phyloP scores from a whole-genome alignment of 352 stramenopile genomes.

The Phytophthora palmivora region DNA sequence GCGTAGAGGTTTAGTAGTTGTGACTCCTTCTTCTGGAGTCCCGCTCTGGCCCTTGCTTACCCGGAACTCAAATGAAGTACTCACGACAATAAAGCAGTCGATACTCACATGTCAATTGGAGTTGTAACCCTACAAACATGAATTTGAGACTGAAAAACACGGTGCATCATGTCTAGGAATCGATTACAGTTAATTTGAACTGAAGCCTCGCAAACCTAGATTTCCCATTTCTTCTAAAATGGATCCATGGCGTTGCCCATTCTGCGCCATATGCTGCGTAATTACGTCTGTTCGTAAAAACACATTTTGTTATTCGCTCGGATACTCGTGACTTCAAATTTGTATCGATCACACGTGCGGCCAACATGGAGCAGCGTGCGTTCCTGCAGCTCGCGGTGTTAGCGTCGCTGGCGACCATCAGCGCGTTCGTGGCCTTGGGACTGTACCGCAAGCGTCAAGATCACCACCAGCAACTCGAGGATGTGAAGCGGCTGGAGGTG shows the following conservation, averaged over 20 bases:
- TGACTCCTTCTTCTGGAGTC: no score
- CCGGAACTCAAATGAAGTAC: no score
- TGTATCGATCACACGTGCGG: conserved; percentile 14
- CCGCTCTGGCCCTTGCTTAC: no score
- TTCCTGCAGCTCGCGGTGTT: conserved; percentile 75
- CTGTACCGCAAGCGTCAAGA: conserved; percentile 55
- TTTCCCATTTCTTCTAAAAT: background rate
- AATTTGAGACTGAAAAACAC: no score
- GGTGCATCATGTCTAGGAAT: background rate
- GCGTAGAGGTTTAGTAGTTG: no score
- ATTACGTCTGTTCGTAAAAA: conserved; percentile 13
- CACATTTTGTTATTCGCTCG: background rate
- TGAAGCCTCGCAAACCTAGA: no score
- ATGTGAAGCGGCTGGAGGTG: conserved; percentile 42
- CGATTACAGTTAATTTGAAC: background rate
- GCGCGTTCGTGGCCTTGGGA: conserved; percentile 57
- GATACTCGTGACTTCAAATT: conserved; percentile 9
- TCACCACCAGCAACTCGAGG: conserved; percentile 32
- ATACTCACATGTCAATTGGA: no score
- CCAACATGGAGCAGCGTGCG: conserved; percentile 54
- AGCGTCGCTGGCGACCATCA: conserved; percentile 78
- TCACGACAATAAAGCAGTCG: no score
- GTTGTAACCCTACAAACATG: no score
- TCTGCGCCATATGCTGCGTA: conserved; percentile 9
- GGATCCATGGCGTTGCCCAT: background rate